Base-by-base conservation (phyloP, 352 stramenopile species). In the Phytophthora vignae region DNA sequence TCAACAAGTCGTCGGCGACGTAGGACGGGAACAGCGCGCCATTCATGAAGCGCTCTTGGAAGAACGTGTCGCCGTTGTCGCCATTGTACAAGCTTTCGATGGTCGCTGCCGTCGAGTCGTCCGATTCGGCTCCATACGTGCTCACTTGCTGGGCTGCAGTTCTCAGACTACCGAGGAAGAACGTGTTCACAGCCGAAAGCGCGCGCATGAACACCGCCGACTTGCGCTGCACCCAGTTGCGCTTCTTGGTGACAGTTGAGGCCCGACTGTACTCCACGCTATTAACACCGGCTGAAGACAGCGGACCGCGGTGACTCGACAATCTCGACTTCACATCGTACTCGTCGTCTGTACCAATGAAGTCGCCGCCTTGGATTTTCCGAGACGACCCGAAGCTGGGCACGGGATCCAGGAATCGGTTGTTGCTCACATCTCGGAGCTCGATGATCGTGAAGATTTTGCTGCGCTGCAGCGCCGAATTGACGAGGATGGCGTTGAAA, bases 401-500 rank as follows among this genome's bases (percentile, higher is more conserved):
- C 8, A 96, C 82, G 0, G 87, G 78, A 56, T 96, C 89, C 48
- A 96, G 69, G 36, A 92, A 96, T 19, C 85, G 87, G 72, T 94
- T 94, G 73, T 94, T 95, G 63, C 92, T 83, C 10, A 93, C 85
- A 59, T 96, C 88, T 48, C 88, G 85, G 10, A 96, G 79, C 67
- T 96, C 89, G 27, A 96, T 91, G 62, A 96, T 95, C 2, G 89
- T 94, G 68, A 96, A 96, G 29, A 92, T 91, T 31, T 79, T 52
- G 65, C 79, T 90, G 31, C 76, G 77, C 59, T 91, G 74, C 14
- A 94, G 69, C 12, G 89, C 89, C 7, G 82, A 82, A 71, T 92
- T 93, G 21, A 96, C 75, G 15, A 96, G 77, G 49, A 95, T 95
- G 4, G 89, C 88, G 52, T 95, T 96, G 60, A 96, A 95, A 25